Conservation (phyloP, 768 basidiomycete genomes). For the Lepiota subincarnata region DNA sequence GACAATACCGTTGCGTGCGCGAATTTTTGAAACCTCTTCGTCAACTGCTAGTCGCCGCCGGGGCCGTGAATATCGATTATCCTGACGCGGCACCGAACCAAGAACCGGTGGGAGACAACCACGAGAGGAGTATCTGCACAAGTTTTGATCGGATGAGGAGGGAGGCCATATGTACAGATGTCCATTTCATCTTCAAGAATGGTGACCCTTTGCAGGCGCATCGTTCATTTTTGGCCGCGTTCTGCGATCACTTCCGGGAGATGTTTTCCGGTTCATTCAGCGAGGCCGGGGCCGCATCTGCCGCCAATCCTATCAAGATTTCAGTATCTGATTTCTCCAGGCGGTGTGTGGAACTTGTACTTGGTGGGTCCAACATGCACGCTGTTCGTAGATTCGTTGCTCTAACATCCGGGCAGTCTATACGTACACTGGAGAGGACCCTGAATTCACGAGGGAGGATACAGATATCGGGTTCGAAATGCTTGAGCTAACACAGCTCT, state of each 20-base stretch:
- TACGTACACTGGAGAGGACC: constrained; percentile 1
- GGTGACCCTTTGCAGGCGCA: constrained; percentile 27
- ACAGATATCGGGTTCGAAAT: not conserved
- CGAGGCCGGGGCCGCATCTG: constrained; percentile 13
- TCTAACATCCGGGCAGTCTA: not conserved
- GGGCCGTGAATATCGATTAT: constrained; percentile 26
- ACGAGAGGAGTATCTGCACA: constrained; percentile 18
- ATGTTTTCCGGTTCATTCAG: constrained; percentile 22
- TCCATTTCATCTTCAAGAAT: constrained; percentile 24
- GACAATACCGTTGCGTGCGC: constrained; percentile 26
- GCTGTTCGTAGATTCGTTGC: not conserved
- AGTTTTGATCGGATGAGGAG: constrained; percentile 32
- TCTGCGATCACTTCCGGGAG: constrained; percentile 28
- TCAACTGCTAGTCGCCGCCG: constrained; percentile 28
- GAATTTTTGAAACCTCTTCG: constrained; percentile 30
- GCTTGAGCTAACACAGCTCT: not conserved
- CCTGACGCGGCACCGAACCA: constrained; percentile 10
- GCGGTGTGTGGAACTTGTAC: constrained; percentile 1
- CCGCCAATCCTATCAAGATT: not conserved
- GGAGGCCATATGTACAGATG: constrained; percentile 30
- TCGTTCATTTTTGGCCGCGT: constrained; percentile 33
- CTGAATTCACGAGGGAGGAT: not conserved
- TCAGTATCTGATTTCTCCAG: not conserved
- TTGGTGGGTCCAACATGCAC: not conserved
- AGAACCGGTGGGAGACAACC: constrained; percentile 12